These are phyloP conservation scores for Aspergillus sp. DNA, from an alignment of 2,329 filamentous ascomycete species.

Conservation along the genomic window DNA sequence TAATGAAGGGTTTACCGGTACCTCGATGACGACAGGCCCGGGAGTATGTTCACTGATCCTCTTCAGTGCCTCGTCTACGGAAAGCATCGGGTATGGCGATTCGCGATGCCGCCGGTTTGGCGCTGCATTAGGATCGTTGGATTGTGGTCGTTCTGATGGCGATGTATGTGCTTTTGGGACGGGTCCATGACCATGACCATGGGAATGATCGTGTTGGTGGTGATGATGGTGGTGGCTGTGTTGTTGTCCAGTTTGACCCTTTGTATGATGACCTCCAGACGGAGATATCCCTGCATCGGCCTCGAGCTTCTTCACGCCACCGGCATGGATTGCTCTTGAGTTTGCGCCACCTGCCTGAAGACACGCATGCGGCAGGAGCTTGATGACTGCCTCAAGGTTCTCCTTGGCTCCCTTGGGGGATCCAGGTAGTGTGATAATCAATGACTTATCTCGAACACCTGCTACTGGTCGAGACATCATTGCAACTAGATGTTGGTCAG, in stretches of 20 bases:
- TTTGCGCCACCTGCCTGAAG: conserved; percentile 75
- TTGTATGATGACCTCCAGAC: conserved; percentile 7
- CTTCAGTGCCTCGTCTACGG: conserved; percentile 69
- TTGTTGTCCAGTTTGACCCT: conserved; percentile 1
- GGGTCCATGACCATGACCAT: conserved; percentile 54
- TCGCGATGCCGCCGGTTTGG: conserved; percentile 65
- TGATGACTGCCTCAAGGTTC: conserved; percentile 81
- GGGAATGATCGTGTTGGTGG: conserved; percentile 44
- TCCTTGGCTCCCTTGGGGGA: conserved; percentile 93
- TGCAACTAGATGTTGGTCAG: conserved; percentile 57
- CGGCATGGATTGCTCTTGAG: conserved; percentile 69
- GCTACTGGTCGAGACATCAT: conserved; percentile 94
- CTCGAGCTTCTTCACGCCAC: conserved; percentile 77
- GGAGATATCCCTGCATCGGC: conserved; percentile 61
- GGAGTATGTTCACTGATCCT: conserved; percentile 69
- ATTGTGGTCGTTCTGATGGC: conserved; percentile 48
- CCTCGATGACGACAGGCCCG: conserved; percentile 47
- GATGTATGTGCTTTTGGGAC: conserved; percentile 65
- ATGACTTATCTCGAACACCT: conserved; percentile 68
- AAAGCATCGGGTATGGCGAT: conserved; percentile 87
- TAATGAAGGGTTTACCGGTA: conserved; percentile 56
- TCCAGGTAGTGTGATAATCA: conserved; percentile 84
- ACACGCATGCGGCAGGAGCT: conserved; percentile 92
- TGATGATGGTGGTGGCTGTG: conserved; percentile 29
- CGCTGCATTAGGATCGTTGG: conserved; percentile 53